Evolutionary conservation across 495 filamentous ascomycete species (phyloP), one percentile per base, ranked within the genome.

Genomic region (Evansstolkia leycettana): DNA sequence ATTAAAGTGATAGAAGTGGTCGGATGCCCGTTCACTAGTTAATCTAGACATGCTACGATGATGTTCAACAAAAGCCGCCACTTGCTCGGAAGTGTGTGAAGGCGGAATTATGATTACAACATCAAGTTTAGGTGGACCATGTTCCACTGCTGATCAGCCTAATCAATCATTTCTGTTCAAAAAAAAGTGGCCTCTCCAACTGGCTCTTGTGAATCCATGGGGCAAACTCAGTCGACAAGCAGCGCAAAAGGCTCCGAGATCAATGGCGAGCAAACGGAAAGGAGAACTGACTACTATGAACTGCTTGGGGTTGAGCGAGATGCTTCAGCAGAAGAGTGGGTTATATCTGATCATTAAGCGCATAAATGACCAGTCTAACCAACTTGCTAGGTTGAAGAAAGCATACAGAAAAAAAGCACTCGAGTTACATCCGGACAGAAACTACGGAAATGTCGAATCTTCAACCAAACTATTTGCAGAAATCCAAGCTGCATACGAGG

Each of bases 351-450:
- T 31, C n/a, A 9, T 14, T n/a, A 15, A 7, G 19, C 13, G 2
- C 15, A n/a, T 17, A 10, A 12, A 23, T 16, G 19, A 28, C 6
- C 31, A 18, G 16, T 30, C 46, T 45, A 37, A 42, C 39, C 48
- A 32, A 14, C 27, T 9, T 11, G 30, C 24, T 41, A 94, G 87
- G 33, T 88, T 99, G 45, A 92, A 93, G 48, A 92, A 86, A 40
- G 87, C 88, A 8, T 99, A 96, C 53, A 74, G 82, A 40, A 76
- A 60, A 39, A 96, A 86, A 55, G 90, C 90, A 2, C 73, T 99
- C 19, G 87, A 94, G 52, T 63, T 94, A 2, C 90, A 99, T 53
- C 90, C 90, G 1, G 90, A 99, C 54, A 81, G 89, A 42, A 99
- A 99, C 57, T 84, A 77, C 55, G 82, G 81, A 39, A 78, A 94